Percentiles rank a stretch among this genome's conserved stretches.
phyloP scores from a whole-genome alignment of 768 basidiomycete species.

The Podaxis rugospora region DNA sequence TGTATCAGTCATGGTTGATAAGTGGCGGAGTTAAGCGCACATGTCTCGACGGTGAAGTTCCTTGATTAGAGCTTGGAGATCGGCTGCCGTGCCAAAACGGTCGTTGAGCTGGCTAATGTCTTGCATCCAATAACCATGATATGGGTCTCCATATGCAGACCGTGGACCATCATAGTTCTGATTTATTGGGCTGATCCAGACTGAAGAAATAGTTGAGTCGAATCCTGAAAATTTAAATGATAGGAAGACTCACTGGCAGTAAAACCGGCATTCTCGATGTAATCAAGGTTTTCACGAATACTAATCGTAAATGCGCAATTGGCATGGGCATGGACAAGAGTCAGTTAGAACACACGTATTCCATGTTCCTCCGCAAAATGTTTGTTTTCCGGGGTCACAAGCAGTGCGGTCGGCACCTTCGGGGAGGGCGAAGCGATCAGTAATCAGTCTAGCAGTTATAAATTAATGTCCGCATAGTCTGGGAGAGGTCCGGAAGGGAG shows the following conservation, averaged over 20 bases:
- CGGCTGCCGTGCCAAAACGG: constrained; percentile 68
- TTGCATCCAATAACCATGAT: constrained; percentile 84
- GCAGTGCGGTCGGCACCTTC: constrained; percentile 42
- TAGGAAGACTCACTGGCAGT: constrained; percentile 51
- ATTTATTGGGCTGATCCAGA: constrained; percentile 82
- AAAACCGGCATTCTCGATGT: constrained; percentile 79
- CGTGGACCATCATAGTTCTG: constrained; percentile 72
- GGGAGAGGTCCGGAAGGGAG: neutral
- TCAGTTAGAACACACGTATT: constrained; percentile 37
- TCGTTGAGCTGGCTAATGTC: constrained; percentile 65
- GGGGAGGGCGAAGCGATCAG: constrained; percentile 74
- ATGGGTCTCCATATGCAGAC: constrained; percentile 75
- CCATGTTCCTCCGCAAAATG: constrained; percentile 90
- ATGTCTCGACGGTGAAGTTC: constrained; percentile 72
- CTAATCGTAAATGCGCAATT: constrained; percentile 21
- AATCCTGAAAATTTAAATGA: neutral
- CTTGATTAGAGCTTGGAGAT: constrained; percentile 60
- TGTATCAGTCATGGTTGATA: constrained; percentile 1
- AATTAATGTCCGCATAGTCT: neutral
- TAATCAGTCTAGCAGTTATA: constrained; percentile 46
- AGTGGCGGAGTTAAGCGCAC: constrained; percentile 30
- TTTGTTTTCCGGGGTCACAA: constrained; percentile 58
- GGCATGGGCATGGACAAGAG: neutral
- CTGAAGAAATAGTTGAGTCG: constrained; percentile 24
- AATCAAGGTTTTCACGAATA: constrained; percentile 75